Evolutionary conservation across 2,329 filamentous ascomycete genomes (phyloP), one percentile per base, ranked within the genome.

Genomic region (Colletotrichum nymphaeae): DNA sequence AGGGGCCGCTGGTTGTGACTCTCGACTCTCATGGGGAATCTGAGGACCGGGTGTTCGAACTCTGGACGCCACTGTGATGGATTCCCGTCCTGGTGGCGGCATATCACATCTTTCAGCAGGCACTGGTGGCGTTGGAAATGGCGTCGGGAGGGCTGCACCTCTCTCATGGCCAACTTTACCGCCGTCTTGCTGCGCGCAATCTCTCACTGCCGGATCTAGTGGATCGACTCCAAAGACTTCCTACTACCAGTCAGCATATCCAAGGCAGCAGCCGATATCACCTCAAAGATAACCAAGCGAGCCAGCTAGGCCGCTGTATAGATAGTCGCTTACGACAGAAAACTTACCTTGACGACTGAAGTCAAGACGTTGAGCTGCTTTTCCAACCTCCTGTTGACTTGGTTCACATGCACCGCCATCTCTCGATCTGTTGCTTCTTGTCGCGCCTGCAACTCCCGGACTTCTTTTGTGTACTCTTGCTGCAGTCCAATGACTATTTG

Each of bases 281-380:
- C 42, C 42, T 60, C n/a, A 19, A 60, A 26, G 22, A 49, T 49
- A 19, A 19, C 42, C 42, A 49, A 19, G 6, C 19, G 9, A 49
- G 11, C 42, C 42, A 22, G 42, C 42, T 19, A 9, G 42, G 19
- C 52, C 12, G 16, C 14, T 3, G 22, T 8, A 14, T 14, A 16
- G 22, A n/a, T 24, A 16, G 30, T 7, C 9, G 4, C 12, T 9
- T 11, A 8, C 19, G 30, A 11, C 1, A 37, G 9, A 5, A 46
- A n/a, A 42, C 67, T 32, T 9, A 65, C 70, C 46, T 59, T 57
- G 53, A 66, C 58, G 6, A 73, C 19, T 6, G 58, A 49, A 24
- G 19, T 24, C 32, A 74, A 19, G 19, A 74, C 52, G 26, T 69
- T 64, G 35, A 59, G 57, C 49, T 74, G 58, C 64, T 65, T 53